Evolutionary conservation across 1,284 basidiomycete species (phyloP).

Genomic region (Boletus semigastroideus): DNA sequence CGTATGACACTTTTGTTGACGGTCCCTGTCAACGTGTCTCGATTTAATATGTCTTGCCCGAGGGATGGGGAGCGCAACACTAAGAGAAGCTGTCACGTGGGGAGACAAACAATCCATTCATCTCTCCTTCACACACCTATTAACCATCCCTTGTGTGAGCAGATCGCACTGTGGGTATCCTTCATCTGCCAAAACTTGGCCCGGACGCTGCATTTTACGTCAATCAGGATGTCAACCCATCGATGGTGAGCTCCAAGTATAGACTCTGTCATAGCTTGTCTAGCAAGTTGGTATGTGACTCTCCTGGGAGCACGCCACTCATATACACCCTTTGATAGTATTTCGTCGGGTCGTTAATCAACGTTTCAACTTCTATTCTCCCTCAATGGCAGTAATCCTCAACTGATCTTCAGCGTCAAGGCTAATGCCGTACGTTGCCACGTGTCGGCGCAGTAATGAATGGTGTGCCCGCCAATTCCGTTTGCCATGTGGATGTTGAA

Average conservation of each 20-base stretch:
- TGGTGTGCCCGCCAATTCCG: slow-evolving; percentile 1
- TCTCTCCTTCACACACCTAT: slow-evolving; percentile 3
- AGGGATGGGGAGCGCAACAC: not conserved
- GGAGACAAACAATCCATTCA: not conserved
- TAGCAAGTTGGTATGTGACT: not conserved
- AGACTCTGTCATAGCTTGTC: not conserved
- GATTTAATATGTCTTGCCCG: not conserved
- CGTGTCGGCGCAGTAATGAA: slow-evolving; percentile 10
- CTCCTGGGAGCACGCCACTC: slow-evolving; percentile 2
- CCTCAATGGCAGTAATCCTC: slow-evolving; percentile 31
- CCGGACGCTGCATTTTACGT: slow-evolving; percentile 23
- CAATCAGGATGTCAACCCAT: slow-evolving; percentile 3
- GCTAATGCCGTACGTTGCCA: slow-evolving; percentile 18
- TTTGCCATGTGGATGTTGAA: slow-evolving; percentile 1
- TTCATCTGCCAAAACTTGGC: slow-evolving; percentile 2
- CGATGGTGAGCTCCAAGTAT: slow-evolving; percentile 3
- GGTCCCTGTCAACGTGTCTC: slow-evolving; percentile 4
- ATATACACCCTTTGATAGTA: not conserved
- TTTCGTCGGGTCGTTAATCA: slow-evolving; percentile 21
- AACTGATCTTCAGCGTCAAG: slow-evolving; percentile 28
- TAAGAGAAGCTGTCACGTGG: slow-evolving; percentile 2
- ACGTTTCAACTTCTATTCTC: slow-evolving; percentile 22
- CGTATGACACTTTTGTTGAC: not conserved
- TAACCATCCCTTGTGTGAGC: slow-evolving; percentile 5
- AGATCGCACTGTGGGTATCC: not conserved